phyloP scores from a whole-genome alignment of 306 rosid species.

The Citrullus colocynthis region DNA sequence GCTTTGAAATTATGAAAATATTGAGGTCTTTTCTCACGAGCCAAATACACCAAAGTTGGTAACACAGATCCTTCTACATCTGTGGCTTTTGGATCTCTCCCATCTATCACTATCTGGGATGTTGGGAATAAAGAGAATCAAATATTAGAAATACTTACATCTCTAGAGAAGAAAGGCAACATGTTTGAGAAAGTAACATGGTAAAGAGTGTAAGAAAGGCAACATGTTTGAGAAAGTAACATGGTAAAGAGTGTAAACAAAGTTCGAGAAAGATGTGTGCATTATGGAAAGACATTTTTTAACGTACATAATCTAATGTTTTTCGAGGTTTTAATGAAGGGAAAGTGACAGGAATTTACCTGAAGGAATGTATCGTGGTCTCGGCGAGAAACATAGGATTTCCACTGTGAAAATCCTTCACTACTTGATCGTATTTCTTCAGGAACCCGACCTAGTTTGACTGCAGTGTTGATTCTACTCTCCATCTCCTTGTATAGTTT shows the following conservation, averaged over 20 bases:
- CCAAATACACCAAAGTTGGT: constrained; percentile 70
- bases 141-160: not conserved
- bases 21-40: constrained; percentile 76
- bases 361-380: constrained; percentile 64
- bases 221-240: too few species aligned
- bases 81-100: constrained; percentile 30
- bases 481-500: constrained; percentile 55
- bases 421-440: constrained; percentile 34
- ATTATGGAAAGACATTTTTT: too few species aligned
- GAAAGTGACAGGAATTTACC: constrained; percentile 18
- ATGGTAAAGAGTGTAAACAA: not conserved
- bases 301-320: not conserved
- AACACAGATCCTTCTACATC: constrained; percentile 39
- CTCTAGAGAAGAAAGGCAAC: not conserved
- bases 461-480: constrained; percentile 29
- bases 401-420: constrained; percentile 54
- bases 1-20: constrained; percentile 69
- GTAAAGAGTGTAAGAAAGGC: too few species aligned
- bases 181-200: too few species aligned
- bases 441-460: constrained; percentile 30
- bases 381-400: constrained; percentile 38
- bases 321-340: not conserved
- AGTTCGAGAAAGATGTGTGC: not conserved
- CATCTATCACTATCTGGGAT: constrained; percentile 50
- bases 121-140: not conserved